Evolutionary conservation across 2,329 filamentous ascomycete genomes (phyloP).

Genomic region (Scorias spongiosa): DNA sequence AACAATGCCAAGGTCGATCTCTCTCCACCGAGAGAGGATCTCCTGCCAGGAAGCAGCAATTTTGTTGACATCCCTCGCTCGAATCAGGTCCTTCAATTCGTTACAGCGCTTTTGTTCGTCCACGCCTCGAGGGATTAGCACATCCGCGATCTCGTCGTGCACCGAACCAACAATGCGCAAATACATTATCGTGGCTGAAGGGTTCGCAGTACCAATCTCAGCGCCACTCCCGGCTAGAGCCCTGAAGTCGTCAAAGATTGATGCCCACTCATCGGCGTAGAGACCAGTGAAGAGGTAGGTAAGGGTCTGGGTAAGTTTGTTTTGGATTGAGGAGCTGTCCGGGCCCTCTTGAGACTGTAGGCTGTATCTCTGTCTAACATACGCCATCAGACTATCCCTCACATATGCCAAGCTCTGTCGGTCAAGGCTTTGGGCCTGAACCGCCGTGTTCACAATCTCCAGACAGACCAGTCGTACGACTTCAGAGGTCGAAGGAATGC

Average conservation of each 20-base stretch:
- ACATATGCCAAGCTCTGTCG: conserved; percentile 56
- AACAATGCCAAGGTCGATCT: conserved; percentile 52
- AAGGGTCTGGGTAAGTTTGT: conserved; percentile 91
- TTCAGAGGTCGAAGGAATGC: conserved; percentile 60
- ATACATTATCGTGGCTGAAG: conserved; percentile 67
- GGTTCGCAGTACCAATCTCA: conserved; percentile 44
- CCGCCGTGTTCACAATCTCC: conserved; percentile 83
- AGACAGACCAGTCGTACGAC: conserved; percentile 78
- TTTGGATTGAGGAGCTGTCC: conserved; percentile 70
- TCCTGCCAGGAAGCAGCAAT: conserved; percentile 86
- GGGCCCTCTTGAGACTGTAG: conserved; percentile 36
- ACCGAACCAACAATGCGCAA: conserved; percentile 76
- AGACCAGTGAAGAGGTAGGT: conserved; percentile 84
- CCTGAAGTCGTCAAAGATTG: conserved; percentile 82
- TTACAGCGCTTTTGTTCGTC: conserved; percentile 74
- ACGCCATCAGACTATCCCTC: conserved; percentile 67
- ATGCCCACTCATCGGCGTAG: conserved; percentile 75
- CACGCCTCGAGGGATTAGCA: conserved; percentile 63
- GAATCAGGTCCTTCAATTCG: conserved; percentile 78
- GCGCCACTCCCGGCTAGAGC: conserved; percentile 53
- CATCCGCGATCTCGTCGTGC: conserved; percentile 94
- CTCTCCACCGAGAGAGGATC: conserved; percentile 63
- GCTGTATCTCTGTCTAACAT: conserved; percentile 63
- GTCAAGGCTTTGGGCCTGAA: conserved; percentile 67
- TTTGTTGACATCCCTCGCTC: conserved; percentile 74